Conservation (phyloP, 352 stramenopile species). For the Pythium rhizo-oryzae region DNA sequence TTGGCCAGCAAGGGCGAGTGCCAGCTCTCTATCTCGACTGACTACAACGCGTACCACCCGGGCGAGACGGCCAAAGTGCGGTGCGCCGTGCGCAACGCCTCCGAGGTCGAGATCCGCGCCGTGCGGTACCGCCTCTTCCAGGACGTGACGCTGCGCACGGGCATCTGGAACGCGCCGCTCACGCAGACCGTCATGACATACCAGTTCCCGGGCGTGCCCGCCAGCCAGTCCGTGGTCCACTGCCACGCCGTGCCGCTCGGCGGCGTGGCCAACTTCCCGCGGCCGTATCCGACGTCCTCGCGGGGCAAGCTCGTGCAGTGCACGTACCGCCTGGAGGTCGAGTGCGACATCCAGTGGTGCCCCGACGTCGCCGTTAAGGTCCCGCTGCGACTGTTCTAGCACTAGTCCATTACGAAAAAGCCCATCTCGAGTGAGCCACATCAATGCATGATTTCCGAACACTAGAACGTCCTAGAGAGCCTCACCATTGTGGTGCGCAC, state of each 20-base stretch:
- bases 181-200: conserved; percentile 40
- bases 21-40: conserved; percentile 46
- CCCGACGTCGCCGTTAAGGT: conserved; percentile 49
- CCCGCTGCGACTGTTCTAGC: conserved; percentile 27
- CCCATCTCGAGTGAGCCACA: too few relatives aligned
- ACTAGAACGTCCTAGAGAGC: too few relatives aligned
- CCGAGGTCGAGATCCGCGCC: neutral
- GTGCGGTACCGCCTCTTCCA: neutral
- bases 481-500: too few relatives aligned
- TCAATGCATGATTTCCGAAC: too few relatives aligned
- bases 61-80: conserved; percentile 56
- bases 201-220: conserved; percentile 48
- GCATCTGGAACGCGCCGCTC: conserved; percentile 26
- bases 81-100: conserved; percentile 29
- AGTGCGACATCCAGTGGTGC: conserved; percentile 62
- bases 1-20: conserved; percentile 50
- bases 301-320: conserved; percentile 44
- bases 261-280: neutral
- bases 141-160: conserved; percentile 34
- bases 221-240: conserved; percentile 21
- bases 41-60: conserved; percentile 64
- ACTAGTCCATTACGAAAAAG: too few relatives aligned
- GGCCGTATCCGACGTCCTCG: conserved; percentile 30
- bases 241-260: neutral
- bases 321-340: conserved; percentile 52